Base-by-base conservation (phyloP, 768 basidiomycete genomes). In the Rhodotorula toruloides region DNA sequence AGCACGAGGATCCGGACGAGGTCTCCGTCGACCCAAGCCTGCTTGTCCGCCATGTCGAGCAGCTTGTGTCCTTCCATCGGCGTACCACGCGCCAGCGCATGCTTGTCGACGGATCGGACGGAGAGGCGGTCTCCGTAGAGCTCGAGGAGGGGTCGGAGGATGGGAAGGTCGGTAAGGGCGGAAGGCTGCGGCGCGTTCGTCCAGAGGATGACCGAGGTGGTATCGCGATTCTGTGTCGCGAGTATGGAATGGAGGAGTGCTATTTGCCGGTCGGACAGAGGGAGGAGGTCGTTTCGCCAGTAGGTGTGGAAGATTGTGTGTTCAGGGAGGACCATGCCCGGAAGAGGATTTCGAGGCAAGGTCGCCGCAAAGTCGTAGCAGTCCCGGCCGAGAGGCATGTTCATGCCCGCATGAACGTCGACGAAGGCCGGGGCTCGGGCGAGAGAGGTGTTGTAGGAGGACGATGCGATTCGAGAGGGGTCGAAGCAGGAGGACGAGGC, bases 11-110 rank as follows among this genome's bases (percentile, higher is more conserved):
- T 75, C 56, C 94, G 81, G n/a, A 97, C 82, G 61, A 96, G 82
- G 76, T 97, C 94, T 0, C 94, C 92, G 72, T 97, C 94, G 34
- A 96, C 80, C 94, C 93, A 97, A 12, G 91, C 94, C 76, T 86
- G 87, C 70, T 80, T 77, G 75, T 97, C 94, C 59, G 84, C 80
- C 61, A 82, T 78, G 12, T 77, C 77, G 65, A 94, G 76, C 66
- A 88, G 74, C 48, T 76, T 71, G 65, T 83, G 86, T 14, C 85
- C 86, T 39, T 89, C 84, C 68, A 97, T 80, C 56, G 83, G 84
- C 17, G 94, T 99, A 1, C 88, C 88, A 34, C 72, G 80, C 34
- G 91, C 90, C 61, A 97, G 78, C 31, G 63, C 67, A 8, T 78
- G 77, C 52, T 91, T 84, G 76, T 93, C 83, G 53, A 88, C 88